Evolutionary conservation across 495 filamentous ascomycete genomes (phyloP), one percentile per base, ranked within the genome.

Genomic region (Acidomyces sp.): DNA sequence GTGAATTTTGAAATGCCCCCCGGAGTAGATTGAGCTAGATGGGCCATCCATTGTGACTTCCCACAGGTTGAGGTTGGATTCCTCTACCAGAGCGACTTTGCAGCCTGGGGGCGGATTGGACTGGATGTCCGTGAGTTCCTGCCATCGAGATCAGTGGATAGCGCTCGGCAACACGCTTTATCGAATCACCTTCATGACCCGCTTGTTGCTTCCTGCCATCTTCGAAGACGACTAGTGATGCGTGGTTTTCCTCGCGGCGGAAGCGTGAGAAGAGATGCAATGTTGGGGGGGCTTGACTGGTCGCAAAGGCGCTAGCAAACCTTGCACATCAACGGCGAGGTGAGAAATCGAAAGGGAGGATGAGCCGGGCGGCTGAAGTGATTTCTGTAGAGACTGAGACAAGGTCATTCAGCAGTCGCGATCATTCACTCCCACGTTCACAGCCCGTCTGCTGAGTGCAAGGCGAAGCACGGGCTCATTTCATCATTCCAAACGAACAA

Each of bases 61-160:
- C 90, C 90, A 97, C 31, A 74, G 72, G 66, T 82, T 77, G 24
- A 97, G 61, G 65, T 94, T 73, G n/a, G 67, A 59, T 35, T 63
- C 62, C 40, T 62, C 55, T 1, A 36, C 34, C 23, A 63, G 57
- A 31, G 45, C 48, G 40, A 64, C 51, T 34, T 54, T 59, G 49
- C 55, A 63, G 39, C 62, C 62, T 20, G 50, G 35, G 9, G 60
- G 60, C 16, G 57, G 58, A 29, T 55, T 56, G 19, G 12, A 39
- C 13, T 43, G 53, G 48, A 55, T 46, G 24, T 64, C 62, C 1
- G 28, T 28, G 20, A 59, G 52, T 41, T 64, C 62, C 62, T 64
- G 37, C 12, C n/a, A 31, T 45, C 18, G 41, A 39, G 24, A 39
- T 30, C 12, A 31, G 31, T 35, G n/a, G n/a, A 13, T 37, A 15